These are phyloP conservation scores for Aspergillus pseudoglaucus DNA, from an alignment of 2,329 filamentous ascomycete genomes.

Conservation along the genomic window DNA sequence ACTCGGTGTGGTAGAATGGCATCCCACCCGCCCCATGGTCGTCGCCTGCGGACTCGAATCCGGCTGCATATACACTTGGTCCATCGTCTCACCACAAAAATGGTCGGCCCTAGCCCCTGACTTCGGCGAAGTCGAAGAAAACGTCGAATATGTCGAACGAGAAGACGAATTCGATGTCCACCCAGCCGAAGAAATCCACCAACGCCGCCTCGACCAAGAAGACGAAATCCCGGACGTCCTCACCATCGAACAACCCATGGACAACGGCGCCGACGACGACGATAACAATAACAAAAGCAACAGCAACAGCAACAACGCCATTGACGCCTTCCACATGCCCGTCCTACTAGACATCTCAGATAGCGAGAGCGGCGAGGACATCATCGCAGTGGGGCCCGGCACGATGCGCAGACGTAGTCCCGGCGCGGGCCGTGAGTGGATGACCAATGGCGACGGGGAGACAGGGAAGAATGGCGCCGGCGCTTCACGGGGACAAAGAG, in stretches of 20 bases:
- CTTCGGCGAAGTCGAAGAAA: slow-evolving; percentile 96
- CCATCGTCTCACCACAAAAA: slow-evolving; percentile 86
- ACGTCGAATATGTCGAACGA: slow-evolving; percentile 89
- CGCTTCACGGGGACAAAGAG: too few species aligned
- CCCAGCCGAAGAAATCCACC: slow-evolving; percentile 87
- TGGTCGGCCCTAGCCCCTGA: slow-evolving; percentile 97
- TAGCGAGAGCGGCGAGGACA: slow-evolving; percentile 91
- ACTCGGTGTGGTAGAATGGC: slow-evolving; percentile 94
- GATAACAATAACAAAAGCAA: slow-evolving; percentile 36
- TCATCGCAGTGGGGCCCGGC: slow-evolving; percentile 60
- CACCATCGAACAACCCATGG: slow-evolving; percentile 62
- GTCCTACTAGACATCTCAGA: slow-evolving; percentile 88
- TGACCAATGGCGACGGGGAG: slow-evolving; percentile 19
- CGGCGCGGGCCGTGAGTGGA: slow-evolving; percentile 63
- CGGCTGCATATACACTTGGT: slow-evolving; percentile 92
- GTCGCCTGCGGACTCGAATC: slow-evolving; percentile 90
- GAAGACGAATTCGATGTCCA: slow-evolving; percentile 99
- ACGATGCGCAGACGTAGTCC: slow-evolving; percentile 84
- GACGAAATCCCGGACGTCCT: slow-evolving; percentile 91
- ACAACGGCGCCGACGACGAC: slow-evolving; percentile 50
- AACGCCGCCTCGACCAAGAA: slow-evolving; percentile 80
- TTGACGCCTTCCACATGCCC: slow-evolving; percentile 76
- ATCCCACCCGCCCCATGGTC: slow-evolving; percentile 78
- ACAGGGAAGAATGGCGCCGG: neutral
- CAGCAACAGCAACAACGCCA: slow-evolving; percentile 29